phyloP scores from a whole-genome alignment of 768 basidiomycete genomes.

The Macrocybe gigantea region DNA sequence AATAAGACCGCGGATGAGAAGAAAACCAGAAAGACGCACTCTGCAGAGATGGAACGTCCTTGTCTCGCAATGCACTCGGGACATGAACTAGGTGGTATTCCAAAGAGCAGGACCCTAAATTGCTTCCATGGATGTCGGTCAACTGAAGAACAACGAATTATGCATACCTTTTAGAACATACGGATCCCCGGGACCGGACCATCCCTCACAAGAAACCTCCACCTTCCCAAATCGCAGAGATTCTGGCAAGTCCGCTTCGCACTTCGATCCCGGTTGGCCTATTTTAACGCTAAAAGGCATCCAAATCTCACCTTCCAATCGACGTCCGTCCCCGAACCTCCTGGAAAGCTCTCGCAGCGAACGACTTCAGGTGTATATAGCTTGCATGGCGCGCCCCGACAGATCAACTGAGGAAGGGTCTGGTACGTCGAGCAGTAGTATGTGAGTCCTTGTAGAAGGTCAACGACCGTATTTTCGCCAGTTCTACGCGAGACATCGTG shows the following conservation, averaged over 20 bases:
- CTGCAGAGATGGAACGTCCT: constrained; percentile 17
- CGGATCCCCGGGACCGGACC: constrained; percentile 74
- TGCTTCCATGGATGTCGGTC: neutral
- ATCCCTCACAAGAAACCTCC: constrained; percentile 88
- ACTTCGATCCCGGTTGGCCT: constrained; percentile 36
- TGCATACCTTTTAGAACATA: constrained; percentile 76
- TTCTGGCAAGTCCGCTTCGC: constrained; percentile 85
- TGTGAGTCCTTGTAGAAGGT: constrained; percentile 68
- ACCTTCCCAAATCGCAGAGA: constrained; percentile 79
- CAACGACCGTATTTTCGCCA: constrained; percentile 67
- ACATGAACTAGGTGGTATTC: constrained; percentile 78
- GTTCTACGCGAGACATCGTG: constrained; percentile 63
- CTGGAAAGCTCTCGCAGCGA: constrained; percentile 69
- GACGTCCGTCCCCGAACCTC: constrained; percentile 71
- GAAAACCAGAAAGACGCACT: no score
- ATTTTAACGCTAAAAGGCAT: neutral
- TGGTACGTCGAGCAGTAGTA: constrained; percentile 63
- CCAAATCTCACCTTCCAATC: constrained; percentile 77
- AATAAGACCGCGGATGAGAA: neutral
- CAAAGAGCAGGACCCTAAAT: constrained; percentile 76
- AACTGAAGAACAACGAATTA: neutral
- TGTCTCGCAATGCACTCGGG: constrained; percentile 37
- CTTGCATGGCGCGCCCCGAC: constrained; percentile 73
- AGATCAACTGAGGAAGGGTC: constrained; percentile 73
- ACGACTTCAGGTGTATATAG: constrained; percentile 80